Evolutionary conservation across 1,139 yeast genomes (phyloP).

Genomic region (Saccharomyces hybrid): DNA sequence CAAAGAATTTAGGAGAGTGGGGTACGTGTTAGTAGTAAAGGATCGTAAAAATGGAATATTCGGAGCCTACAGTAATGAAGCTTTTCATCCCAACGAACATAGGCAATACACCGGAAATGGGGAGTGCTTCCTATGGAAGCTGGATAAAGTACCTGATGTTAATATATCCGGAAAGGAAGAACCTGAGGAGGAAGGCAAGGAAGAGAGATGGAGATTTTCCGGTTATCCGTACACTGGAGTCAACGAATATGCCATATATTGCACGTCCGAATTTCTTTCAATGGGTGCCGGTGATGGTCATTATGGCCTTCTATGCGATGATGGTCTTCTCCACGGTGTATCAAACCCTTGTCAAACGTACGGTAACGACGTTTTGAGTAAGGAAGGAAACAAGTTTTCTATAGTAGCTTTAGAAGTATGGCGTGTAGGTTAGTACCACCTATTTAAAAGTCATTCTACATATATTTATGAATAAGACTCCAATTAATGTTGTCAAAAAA

Average conservation of each 20-base stretch:
- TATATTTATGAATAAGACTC: background rate
- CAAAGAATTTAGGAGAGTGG: constrained; percentile 36
- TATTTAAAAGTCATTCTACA: background rate
- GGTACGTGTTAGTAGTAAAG: constrained; percentile 62
- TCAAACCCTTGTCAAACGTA: constrained; percentile 75
- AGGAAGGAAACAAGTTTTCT: constrained; percentile 55
- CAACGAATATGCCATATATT: constrained; percentile 79
- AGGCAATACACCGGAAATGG: constrained; percentile 86
- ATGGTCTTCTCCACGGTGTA: constrained; percentile 65
- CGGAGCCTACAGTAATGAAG: constrained; percentile 81
- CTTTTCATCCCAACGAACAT: constrained; percentile 60
- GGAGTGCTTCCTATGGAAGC: constrained; percentile 88
- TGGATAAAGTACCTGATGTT: constrained; percentile 35
- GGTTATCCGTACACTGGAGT: constrained; percentile 87
- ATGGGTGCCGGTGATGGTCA: constrained; percentile 92
- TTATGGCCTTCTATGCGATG: constrained; percentile 87
- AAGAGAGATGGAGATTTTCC: constrained; percentile 60
- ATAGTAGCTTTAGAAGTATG: constrained; percentile 80
- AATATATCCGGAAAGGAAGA: constrained; percentile 18
- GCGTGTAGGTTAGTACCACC: constrained; percentile 47
- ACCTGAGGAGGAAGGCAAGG: too few species aligned
- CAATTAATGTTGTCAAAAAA: background rate
- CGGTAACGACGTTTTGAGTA: constrained; percentile 76
- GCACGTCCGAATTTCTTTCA: constrained; percentile 70
- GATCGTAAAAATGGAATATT: constrained; percentile 60